These are phyloP conservation scores for Pulveroboletus frians DNA, from an alignment of 768 basidiomycete genomes.

Conservation along the genomic window DNA sequence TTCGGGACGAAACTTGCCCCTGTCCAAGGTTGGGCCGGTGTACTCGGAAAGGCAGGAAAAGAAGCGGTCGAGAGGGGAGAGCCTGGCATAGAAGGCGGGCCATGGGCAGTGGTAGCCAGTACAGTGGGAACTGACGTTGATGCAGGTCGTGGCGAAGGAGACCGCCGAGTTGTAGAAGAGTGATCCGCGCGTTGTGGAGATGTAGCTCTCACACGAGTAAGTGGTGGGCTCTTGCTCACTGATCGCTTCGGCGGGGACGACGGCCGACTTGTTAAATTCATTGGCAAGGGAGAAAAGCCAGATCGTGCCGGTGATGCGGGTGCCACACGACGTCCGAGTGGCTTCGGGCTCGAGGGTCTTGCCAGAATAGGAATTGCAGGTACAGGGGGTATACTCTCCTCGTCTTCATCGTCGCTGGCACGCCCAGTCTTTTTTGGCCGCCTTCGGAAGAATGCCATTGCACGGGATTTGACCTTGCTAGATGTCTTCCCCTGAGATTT, in stretches of 20 bases:
- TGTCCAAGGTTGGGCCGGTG: neutral
- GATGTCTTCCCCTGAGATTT: slow-evolving; percentile 29
- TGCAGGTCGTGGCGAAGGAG: slow-evolving; percentile 9
- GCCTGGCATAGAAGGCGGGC: slow-evolving; percentile 11
- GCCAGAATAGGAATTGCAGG: slow-evolving; percentile 26
- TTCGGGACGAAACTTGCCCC: slow-evolving; percentile 5
- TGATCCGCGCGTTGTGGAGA: slow-evolving; percentile 11
- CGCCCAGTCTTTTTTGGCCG: slow-evolving; percentile 23
- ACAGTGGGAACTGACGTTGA: slow-evolving; percentile 5
- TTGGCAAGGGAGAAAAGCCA: slow-evolving; percentile 25
- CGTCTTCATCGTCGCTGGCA: slow-evolving; percentile 30
- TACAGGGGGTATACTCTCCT: slow-evolving; percentile 27
- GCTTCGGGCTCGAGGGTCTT: slow-evolving; percentile 28
- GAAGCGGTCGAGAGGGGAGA: slow-evolving; percentile 19
- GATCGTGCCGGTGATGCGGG: slow-evolving; percentile 27
- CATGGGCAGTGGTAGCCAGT: slow-evolving; percentile 2
- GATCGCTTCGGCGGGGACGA: slow-evolving; percentile 16
- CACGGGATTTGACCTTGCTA: slow-evolving; percentile 27
- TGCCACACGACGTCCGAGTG: slow-evolving; percentile 20
- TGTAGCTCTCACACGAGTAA: slow-evolving; percentile 7
- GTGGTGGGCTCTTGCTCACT: slow-evolving; percentile 28
- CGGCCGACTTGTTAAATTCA: slow-evolving; percentile 20
- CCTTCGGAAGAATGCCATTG: slow-evolving; percentile 32
- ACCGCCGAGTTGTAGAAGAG: neutral
- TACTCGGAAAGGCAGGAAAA: neutral